Base-by-base conservation (phyloP, 2,329 filamentous ascomycete genomes). In the Scytalidium lignicola region DNA sequence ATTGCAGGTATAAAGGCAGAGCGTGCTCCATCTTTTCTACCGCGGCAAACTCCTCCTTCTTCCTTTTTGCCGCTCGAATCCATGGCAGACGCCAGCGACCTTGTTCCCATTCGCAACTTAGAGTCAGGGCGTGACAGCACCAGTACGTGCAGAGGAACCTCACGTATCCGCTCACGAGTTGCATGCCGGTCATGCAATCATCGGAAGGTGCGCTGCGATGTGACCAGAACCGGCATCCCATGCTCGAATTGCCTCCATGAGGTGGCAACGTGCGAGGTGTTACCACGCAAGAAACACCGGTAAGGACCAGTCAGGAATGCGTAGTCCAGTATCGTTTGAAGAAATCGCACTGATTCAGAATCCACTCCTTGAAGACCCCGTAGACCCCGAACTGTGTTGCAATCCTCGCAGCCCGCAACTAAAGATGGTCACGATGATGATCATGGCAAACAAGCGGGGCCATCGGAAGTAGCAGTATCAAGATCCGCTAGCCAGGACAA, bases 261-360 rank as follows among this genome's bases (percentile, higher is more conserved):
- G 22, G 18, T 28, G 13, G 44, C 41, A 17, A 40, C 23, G 6
- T 53, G 51, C 19, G 47, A 53, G 41, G 51, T 53, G 2, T 20
- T 53, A 22, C 51, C 51, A 29, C 51, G 51, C 19, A 53, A 53
- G 45, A 53, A 50, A 43, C 47, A 52, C 43, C 43, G 46, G 50
- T 48, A 51, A 48, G 50, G 19, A 22, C 2, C 3, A n/a, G 3
- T 15, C n/a, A n/a, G 39, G 18, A 47, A 26, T n/a, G 10, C 32
- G 12, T 17, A 44, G 41, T 15, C 41, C 15, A 7, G 4, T n/a
- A 15, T 37, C 7, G n/a, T 37, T 37, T 5, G n/a, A 8, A 7
- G n/a, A 7, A n/a, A 37, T 37, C 5, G 32, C 32, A 37, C 32
- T 37, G 15, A 37, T 37, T 15, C n/a, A n/a, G 15, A 17, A 15